Percentiles rank a stretch among this genome's conserved stretches.
Conservation (phyloP, 139 green algal genomes). For the Chlorella sp. region DNA sequence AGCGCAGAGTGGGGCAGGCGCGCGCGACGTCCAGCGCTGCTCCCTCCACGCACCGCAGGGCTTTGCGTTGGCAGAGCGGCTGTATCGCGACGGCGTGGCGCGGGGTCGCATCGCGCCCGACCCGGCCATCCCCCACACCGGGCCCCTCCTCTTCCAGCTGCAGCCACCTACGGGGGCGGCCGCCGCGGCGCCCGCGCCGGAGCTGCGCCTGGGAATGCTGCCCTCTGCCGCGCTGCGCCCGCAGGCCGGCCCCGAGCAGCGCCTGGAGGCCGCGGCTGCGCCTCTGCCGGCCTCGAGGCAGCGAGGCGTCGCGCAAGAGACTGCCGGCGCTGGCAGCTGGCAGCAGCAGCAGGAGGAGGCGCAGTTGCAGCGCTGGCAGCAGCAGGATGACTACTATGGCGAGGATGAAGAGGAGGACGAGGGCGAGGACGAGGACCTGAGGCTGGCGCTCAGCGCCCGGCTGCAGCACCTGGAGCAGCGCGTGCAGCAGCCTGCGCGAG, state of each 20-base stretch:
- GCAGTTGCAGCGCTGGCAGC: not conserved
- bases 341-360: not conserved
- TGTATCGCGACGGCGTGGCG: slow-evolving; percentile 57
- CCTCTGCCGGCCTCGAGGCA: not conserved
- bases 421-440: not conserved
- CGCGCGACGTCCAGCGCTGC: too few species aligned
- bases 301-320: too few species aligned
- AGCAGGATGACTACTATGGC: not conserved
- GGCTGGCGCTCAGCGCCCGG: not conserved
- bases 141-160: slow-evolving; percentile 25
- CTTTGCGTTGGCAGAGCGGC: slow-evolving; percentile 44
- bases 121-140: not conserved
- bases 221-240: slow-evolving; percentile 1
- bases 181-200: slow-evolving; percentile 7
- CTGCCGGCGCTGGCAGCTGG: too few species aligned
- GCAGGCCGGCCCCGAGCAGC: not conserved
- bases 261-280: not conserved
- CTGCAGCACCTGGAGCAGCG: slow-evolving; percentile 7
- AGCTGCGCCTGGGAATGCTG: slow-evolving; percentile 1
- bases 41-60: slow-evolving; percentile 14
- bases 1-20: too few species aligned
- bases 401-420: not conserved
- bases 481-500: not conserved
- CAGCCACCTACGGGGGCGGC: not conserved
- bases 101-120: slow-evolving; percentile 22